Conservation (phyloP, 2,329 filamentous ascomycete genomes). For the Westerdykella ornata region DNA sequence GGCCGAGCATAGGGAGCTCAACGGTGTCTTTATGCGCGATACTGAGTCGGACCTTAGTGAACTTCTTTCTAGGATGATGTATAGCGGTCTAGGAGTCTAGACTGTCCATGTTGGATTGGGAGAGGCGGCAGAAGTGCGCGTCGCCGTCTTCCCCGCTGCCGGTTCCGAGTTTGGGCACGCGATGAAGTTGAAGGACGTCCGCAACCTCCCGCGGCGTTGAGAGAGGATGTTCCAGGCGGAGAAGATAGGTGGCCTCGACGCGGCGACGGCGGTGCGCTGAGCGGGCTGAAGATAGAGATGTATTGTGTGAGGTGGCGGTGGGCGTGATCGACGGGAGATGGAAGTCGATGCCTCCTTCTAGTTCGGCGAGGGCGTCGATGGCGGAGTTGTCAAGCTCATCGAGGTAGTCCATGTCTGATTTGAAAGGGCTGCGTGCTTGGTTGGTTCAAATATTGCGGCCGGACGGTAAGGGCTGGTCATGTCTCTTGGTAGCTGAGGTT, state of each 20-base stretch:
- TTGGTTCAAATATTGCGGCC: not conserved
- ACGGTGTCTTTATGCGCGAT: constrained; percentile 1
- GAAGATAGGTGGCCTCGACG: constrained; percentile 1
- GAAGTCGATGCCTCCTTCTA: constrained; percentile 2
- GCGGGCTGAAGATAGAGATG: not conserved
- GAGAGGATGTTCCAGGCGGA: constrained; percentile 3
- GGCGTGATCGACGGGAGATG: not conserved
- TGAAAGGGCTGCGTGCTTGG: not conserved
- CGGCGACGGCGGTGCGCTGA: constrained; percentile 2
- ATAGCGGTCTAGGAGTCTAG: not conserved
- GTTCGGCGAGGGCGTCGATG: constrained; percentile 1
- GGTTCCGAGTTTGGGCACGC: constrained; percentile 2
- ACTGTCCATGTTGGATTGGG: not conserved
- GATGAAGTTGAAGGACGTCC: not conserved
- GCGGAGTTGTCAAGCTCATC: constrained; percentile 8
- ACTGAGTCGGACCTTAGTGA: constrained; percentile 1
- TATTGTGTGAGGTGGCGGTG: not conserved
- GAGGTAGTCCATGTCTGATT: constrained; percentile 2
- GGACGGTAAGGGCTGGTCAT: not conserved
- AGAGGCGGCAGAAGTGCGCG: constrained; percentile 3
- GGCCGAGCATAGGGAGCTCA: constrained; percentile 6
- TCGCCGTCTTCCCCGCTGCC: constrained; percentile 5
- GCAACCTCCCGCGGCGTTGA: not conserved
- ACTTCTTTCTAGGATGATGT: not conserved
- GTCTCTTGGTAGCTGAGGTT: not conserved